A percentile compares a stretch with the other conserved stretches of the same genome.
phyloP scores from a whole-genome alignment of 2,329 filamentous ascomycete species.

The Fusarium marasasianum region DNA sequence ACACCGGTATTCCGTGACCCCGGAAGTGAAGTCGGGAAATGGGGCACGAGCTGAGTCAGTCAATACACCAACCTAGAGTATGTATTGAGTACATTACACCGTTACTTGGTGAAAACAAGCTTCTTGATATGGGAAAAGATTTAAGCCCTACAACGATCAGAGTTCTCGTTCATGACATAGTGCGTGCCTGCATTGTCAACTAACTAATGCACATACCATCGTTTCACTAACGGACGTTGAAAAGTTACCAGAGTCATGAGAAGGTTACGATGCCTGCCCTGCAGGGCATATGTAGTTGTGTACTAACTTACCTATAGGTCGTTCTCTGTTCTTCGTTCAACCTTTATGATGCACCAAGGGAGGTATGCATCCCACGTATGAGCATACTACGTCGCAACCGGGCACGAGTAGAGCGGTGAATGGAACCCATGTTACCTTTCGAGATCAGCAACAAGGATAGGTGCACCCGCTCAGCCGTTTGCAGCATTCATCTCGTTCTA shows the following conservation, averaged over 20 bases:
- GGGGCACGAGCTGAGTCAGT: background rate
- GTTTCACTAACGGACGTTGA: slow-evolving; percentile 11
- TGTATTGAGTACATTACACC: background rate
- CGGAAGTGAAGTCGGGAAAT: slow-evolving; percentile 2
- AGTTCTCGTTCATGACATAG: background rate
- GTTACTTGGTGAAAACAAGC: background rate
- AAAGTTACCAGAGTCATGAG: background rate
- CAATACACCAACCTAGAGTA: background rate
- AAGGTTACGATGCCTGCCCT: background rate
- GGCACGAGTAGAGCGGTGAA: background rate
- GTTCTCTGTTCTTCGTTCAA: background rate
- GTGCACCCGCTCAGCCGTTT: background rate
- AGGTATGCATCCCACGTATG: background rate
- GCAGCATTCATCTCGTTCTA: background rate
- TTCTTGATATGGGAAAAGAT: background rate
- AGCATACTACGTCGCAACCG: background rate
- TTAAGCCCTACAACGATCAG: background rate
- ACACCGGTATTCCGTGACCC: background rate
- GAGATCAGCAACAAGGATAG: slow-evolving; percentile 17
- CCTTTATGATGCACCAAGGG: background rate
- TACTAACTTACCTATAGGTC: background rate
- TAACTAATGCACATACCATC: background rate
- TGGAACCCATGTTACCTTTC: background rate
- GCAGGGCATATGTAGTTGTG: background rate
- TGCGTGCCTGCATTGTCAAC: background rate